A percentile compares a stretch with the other conserved stretches of the same genome.
These are phyloP conservation scores for Eragrostis curvula DNA, from an alignment of 176 grass and related monocot genomes.

Conservation along the genomic window DNA sequence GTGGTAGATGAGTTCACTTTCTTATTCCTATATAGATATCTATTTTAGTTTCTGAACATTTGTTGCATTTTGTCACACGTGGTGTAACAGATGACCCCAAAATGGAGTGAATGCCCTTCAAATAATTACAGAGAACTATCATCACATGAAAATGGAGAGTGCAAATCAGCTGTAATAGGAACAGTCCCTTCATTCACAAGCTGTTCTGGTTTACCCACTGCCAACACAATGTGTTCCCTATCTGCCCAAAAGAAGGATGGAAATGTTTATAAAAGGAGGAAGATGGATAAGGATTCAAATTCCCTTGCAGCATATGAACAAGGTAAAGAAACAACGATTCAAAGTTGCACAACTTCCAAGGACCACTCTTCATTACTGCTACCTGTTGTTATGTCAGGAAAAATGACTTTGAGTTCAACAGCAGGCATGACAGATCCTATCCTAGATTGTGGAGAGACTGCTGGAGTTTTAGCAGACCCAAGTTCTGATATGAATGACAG, in stretches of 20 bases:
- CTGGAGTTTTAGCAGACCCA: conserved; percentile 39
- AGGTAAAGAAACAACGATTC: conserved; percentile 36
- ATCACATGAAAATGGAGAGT: conserved; percentile 44
- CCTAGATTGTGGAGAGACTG: conserved; percentile 19
- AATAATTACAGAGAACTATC: conserved; percentile 43
- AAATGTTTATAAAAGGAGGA: conserved; percentile 68
- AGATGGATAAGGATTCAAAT: conserved; percentile 62
- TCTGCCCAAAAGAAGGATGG: conserved; percentile 57
- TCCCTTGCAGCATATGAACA: conserved; percentile 40
- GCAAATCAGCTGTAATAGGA: conserved; percentile 40
- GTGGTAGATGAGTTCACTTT: conserved; percentile 17
- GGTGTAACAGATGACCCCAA: conserved; percentile 61
- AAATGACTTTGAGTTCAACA: conserved; percentile 30
- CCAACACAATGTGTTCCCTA: conserved; percentile 53
- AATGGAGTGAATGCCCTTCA: conserved; percentile 52
- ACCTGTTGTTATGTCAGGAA: conserved; percentile 30
- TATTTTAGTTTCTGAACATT: conserved; percentile 28
- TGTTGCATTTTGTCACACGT: conserved; percentile 45
- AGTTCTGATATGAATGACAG: conserved; percentile 35
- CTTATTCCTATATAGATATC: conserved; percentile 32
- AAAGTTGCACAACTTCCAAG: conserved; percentile 42
- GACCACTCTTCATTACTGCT: conserved; percentile 39
- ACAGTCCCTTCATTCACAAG: conserved; percentile 33
- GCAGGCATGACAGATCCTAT: conserved; percentile 8
- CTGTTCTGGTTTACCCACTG: conserved; percentile 38